phyloP scores from a whole-genome alignment of 306 rosid species.

The Acacia crassicarpa region DNA sequence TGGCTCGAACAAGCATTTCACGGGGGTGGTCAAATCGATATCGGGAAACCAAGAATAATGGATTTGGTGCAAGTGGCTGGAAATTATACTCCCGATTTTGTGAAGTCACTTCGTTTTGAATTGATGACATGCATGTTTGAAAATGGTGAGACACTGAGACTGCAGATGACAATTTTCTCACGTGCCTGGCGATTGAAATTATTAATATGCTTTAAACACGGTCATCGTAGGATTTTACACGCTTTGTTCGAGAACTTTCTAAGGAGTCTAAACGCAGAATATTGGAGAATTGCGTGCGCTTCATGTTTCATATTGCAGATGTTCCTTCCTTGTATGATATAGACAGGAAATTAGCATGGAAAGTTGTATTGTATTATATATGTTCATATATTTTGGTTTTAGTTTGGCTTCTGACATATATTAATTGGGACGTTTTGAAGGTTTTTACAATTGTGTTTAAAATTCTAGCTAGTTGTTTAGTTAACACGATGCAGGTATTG shows the following conservation, averaged over 20 bases:
- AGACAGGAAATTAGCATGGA: neutral
- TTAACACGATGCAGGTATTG: no score
- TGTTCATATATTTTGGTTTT: no score
- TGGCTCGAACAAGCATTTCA: neutral
- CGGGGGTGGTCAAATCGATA: neutral
- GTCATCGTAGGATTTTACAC: no score
- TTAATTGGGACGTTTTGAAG: no score
- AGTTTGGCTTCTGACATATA: no score
- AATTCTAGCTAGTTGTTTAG: no score
- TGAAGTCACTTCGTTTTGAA: neutral
- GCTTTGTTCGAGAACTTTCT: neutral
- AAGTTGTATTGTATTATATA: no score
- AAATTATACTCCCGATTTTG: neutral
- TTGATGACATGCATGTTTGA: constrained; percentile 23
- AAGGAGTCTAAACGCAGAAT: neutral
- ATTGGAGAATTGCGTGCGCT: neutral
- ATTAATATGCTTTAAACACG: neutral
- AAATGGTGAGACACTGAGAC: neutral
- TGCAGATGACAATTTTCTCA: neutral
- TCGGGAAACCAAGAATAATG: neutral
- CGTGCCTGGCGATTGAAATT: neutral
- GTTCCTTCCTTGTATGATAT: constrained; percentile 19
- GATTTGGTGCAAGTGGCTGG: neutral
- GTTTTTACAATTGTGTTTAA: no score
- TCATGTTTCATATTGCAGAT: constrained; percentile 16